Base-by-base conservation (phyloP, 202 grass and related monocot species). In the Musa balbisiana region DNA sequence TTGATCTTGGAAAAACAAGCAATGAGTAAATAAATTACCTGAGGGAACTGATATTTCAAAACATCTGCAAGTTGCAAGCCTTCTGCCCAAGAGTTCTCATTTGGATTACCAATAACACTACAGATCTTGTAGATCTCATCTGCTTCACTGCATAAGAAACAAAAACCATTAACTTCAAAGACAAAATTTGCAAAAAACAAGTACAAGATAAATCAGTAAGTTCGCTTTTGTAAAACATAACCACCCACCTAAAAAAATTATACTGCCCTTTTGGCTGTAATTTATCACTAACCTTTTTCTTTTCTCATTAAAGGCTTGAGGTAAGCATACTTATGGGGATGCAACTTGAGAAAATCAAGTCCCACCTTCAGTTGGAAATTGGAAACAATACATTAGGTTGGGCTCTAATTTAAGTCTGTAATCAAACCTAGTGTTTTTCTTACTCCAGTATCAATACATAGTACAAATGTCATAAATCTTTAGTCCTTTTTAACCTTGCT, bases 71-170 rank as follows among this genome's bases (percentile, higher is more conserved):
- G 93, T 76, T 83, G 87, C 74, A 97, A 81, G 23, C 93, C 93
- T 84, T 86, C 79, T 22, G 86, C 68, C 93, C 93, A 97, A 29
- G 88, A 83, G 89, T 89, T 80, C 69, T 89, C 82, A n/a, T 88
- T 82, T 14, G 93, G 93, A 70, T 82, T 91, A 72, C 93, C 93
- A 24, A 97, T 93, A 62, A 93, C 93, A 80, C 82, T 82, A 67
- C 93, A 93, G 52, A 97, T 97, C 84, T 91, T 97, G 69, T 89
- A 75, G 80, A 97, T 97, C 74, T 97, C 88, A 66, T 97, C 93
- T 8, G 85, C 84, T 93, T 97, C 93, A 73, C 93, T 97, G 76
- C 2, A 72, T 23, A 72, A 86, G 53, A 50, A 67, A 80, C 67
- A 77, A 55, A 73, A 54, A 56, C 5, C 54, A 56, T 68, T 23